Percentiles rank a stretch among this genome's conserved stretches.
These are phyloP conservation scores for Petrea volubilis DNA, from an alignment of 257 asterid genomes.

Conservation along the genomic window DNA sequence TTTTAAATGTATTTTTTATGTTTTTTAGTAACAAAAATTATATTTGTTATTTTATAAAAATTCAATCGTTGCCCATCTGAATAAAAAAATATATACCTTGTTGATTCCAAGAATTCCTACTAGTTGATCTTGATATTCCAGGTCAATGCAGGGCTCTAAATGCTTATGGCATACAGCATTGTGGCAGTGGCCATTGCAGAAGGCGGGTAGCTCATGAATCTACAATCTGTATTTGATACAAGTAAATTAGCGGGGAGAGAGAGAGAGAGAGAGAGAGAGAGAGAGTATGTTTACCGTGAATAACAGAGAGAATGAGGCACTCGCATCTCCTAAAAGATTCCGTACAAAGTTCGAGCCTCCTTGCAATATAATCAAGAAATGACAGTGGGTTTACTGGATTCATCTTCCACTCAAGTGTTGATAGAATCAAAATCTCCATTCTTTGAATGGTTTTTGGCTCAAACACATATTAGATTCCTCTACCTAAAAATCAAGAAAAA, in stretches of 20 bases:
- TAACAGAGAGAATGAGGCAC: slow-evolving; percentile 43
- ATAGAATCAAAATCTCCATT: slow-evolving; percentile 66
- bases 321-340: slow-evolving; percentile 52
- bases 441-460: slow-evolving; percentile 66
- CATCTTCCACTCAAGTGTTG: slow-evolving; percentile 70
- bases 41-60: no score
- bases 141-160: slow-evolving; percentile 50
- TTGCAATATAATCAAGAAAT: slow-evolving; percentile 52
- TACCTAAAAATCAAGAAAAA: slow-evolving; percentile 31
- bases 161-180: slow-evolving; percentile 62
- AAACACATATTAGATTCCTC: slow-evolving; percentile 52
- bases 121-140: slow-evolving; percentile 55
- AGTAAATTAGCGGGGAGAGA: not conserved
- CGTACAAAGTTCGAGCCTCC: slow-evolving; percentile 38
- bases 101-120: slow-evolving; percentile 61
- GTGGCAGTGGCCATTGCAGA: slow-evolving; percentile 86
- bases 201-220: slow-evolving; percentile 61
- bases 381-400: slow-evolving; percentile 60
- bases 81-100: slow-evolving; percentile 55
- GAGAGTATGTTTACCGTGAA: slow-evolving; percentile 36
- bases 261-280: not conserved
- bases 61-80: no score
- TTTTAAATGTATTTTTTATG: no score
- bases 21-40: no score
- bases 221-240: slow-evolving; percentile 6